phyloP scores from a whole-genome alignment of 2,329 filamentous ascomycete species.

The Cladosporium sp. region DNA sequence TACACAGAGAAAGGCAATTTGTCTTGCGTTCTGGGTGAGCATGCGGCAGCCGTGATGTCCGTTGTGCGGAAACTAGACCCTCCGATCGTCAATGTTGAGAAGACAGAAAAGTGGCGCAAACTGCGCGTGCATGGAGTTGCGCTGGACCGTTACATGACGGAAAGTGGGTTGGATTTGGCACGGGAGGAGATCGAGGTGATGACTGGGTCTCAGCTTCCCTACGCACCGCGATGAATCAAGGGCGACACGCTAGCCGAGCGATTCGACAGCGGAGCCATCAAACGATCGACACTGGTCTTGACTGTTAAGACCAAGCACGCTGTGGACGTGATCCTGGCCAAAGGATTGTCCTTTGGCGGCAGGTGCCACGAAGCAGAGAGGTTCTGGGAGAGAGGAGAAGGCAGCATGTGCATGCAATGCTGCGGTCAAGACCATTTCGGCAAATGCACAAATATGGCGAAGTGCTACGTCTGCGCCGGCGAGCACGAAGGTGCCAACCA shows the following conservation, averaged over 20 bases:
- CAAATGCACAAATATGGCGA: not conserved
- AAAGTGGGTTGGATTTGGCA: too few species aligned
- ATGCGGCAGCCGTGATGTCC: too few species aligned
- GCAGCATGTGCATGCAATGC: not conserved
- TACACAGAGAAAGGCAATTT: too few species aligned
- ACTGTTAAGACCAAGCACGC: not conserved
- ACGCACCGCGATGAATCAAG: not conserved
- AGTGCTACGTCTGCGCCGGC: not conserved
- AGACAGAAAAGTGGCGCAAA: too few species aligned
- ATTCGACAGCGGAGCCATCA: not conserved
- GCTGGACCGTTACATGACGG: too few species aligned
- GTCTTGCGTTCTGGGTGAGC: too few species aligned
- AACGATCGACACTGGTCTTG: not conserved
- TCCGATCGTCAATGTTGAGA: too few species aligned
- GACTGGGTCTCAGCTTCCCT: too few species aligned
- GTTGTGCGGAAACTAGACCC: too few species aligned
- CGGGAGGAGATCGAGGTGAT: too few species aligned
- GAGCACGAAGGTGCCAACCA: too few species aligned
- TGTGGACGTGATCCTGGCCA: not conserved
- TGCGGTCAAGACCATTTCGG: not conserved
- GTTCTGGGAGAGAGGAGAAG: not conserved
- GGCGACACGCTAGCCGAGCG: not conserved
- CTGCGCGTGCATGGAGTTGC: too few species aligned
- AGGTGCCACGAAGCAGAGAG: not conserved
- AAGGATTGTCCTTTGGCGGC: not conserved